Evolutionary conservation across 2,329 filamentous ascomycete species (phyloP).

Genomic region (Fusarium tanahbumbuense): DNA sequence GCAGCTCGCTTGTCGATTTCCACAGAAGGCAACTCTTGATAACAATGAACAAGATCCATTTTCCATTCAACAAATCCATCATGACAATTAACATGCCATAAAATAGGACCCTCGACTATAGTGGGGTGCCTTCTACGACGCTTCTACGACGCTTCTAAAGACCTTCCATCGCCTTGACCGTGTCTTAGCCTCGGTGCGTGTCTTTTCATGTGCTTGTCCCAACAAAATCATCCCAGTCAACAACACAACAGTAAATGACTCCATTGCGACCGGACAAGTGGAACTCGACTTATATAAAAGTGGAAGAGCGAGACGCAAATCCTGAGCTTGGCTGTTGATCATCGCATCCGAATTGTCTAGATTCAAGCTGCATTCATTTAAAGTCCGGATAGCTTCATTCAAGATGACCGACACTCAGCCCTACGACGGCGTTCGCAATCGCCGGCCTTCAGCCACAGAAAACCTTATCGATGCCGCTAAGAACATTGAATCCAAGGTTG

Average conservation of each 20-base stretch:
- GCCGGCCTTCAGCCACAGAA: slow-evolving; percentile 47
- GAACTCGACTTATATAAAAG: slow-evolving; percentile 31
- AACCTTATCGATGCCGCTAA: slow-evolving; percentile 43
- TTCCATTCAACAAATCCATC: slow-evolving; percentile 3
- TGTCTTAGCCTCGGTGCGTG: slow-evolving; percentile 41
- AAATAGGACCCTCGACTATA: slow-evolving; percentile 24
- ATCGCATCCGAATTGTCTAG: neutral
- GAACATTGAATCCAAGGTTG: slow-evolving; percentile 54
- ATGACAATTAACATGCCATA: neutral
- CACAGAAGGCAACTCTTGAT: slow-evolving; percentile 1
- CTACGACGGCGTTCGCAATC: slow-evolving; percentile 42
- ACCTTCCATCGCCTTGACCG: slow-evolving; percentile 1
- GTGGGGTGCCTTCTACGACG: slow-evolving; percentile 35
- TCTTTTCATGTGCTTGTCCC: slow-evolving; percentile 49
- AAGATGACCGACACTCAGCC: slow-evolving; percentile 30
- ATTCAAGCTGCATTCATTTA: neutral
- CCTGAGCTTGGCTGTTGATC: neutral
- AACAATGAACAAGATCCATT: neutral
- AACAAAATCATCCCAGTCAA: slow-evolving; percentile 46
- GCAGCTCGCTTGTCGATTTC: slow-evolving; percentile 26
- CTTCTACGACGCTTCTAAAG: slow-evolving; percentile 32
- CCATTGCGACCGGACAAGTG: slow-evolving; percentile 27
- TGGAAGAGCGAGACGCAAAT: neutral
- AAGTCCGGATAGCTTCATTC: slow-evolving; percentile 32
- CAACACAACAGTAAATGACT: slow-evolving; percentile 37